Base-by-base conservation (phyloP, 257 asterid species). In the Craterostigma plantagineum region DNA sequence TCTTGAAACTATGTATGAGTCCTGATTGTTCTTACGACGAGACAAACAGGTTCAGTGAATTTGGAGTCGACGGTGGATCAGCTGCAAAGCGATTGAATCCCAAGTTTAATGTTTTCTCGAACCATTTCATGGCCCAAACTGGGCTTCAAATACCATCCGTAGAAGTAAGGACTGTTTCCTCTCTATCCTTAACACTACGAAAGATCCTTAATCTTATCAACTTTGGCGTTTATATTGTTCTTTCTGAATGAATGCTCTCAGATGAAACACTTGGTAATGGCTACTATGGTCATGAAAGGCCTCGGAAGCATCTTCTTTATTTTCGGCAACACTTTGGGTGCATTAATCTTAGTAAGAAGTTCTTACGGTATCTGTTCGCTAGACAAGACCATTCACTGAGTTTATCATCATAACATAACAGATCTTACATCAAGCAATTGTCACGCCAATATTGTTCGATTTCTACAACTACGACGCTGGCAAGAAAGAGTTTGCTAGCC, bases 391-490 rank as follows among this genome's bases (percentile, higher is more conserved):
- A n/a, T n/a, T n/a, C n/a, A n/a, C n/a, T n/a, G n/a, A n/a, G n/a
- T n/a, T n/a, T n/a, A n/a, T n/a, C n/a, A n/a, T n/a, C n/a, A n/a
- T n/a, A n/a, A n/a, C n/a, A n/a, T 35, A 42, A 41, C 69, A 90
- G 99, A 63, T 77, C 46, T 16, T 90, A 64, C 92, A 79, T 57
- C 99, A 90, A 69, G 75, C 77, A 37, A 18, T 90, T 41, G 30
- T 71, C 16, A 54, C 86, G 7, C 92, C 96, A 13, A 63, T 90
- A 62, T 53, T 83, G 63, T 90, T 63, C 7, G 99, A 90, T 63
- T 90, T 90, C 71, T 90, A 90, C 79, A 90, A 90, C 69, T 77
- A 77, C n/a, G 96, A 77, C 5, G 82, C 69, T 41, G 87, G 75
- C 65, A 70, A 61, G 63, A 75, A 77, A 55, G 99, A 77, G 48